Base-by-base conservation (phyloP, 768 basidiomycete species). In the Trametopsis cervina region DNA sequence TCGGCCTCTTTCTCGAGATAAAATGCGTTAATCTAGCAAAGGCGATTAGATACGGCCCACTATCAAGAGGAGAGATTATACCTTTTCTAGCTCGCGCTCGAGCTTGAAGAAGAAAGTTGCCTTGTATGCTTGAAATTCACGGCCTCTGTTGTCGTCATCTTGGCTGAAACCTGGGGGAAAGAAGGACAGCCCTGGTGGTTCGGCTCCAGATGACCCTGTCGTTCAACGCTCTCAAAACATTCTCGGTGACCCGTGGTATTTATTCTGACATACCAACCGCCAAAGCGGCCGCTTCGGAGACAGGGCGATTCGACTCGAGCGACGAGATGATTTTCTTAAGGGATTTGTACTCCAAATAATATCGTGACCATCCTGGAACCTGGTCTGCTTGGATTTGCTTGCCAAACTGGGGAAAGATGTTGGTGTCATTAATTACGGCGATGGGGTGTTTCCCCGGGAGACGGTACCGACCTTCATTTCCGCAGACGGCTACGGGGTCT, bases 61-160 rank as follows among this genome's bases (percentile, higher is more conserved):
- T 7, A 33, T 7, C 9, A 7, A 7, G 15, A 33, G 15, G 7
- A 15, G 15, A 33, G 29, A 29, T 55, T 72, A 54, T 56, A 87
- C 95, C 81, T 98, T 99, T 69, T 98, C 96, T 18, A 98, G 72
- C 66, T 99, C 96, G 18, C 95, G 79, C 64, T 97, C 94, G 0
- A 99, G 78, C 64, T 94, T 98, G 77, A 96, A 98, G 74, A 99
- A 98, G 74, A 98, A 99, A 1, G 92, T 91, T 3, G 94, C 89
- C 62, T 94, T 91, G 71, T 95, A 91, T 12, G 93, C 91, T 60
- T 87, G 89, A 57, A 97, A 93, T 60, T 89, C 85, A 15, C 86
- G 79, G 0, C 89, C 84, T 49, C 89, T 71, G 56, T 33, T 33
- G 15, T 84, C 85, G 24, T 78, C 76, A 60, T 89, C 84, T 57